Percentiles rank a stretch among this genome's conserved stretches.
phyloP scores from a whole-genome alignment of 1,139 yeast genomes.

The Taiozyma sp. region DNA sequence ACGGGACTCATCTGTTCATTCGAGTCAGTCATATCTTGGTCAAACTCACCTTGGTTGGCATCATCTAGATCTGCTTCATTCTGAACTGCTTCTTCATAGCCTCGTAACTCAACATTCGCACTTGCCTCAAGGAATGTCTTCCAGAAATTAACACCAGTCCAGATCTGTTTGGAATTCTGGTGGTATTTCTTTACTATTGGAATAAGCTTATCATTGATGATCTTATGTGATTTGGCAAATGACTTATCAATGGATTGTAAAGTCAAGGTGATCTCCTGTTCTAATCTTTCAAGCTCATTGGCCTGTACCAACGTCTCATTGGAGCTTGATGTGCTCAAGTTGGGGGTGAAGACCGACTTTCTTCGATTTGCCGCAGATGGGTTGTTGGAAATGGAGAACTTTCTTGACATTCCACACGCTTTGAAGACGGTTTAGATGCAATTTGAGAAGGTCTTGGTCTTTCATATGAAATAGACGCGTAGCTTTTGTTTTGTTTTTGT shows the following conservation, averaged over 20 bases:
- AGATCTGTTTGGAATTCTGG: constrained; percentile 47
- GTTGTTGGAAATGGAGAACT: constrained; percentile 8
- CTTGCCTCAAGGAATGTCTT: constrained; percentile 72
- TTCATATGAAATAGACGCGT: background rate
- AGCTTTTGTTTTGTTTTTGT: background rate
- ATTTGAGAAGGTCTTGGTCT: background rate
- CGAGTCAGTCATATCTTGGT: constrained; percentile 8
- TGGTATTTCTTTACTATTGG: constrained; percentile 61
- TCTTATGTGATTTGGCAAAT: constrained; percentile 57
- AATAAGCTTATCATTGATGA: constrained; percentile 55
- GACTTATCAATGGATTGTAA: constrained; percentile 78
- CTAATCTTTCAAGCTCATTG: constrained; percentile 65
- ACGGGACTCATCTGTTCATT: constrained; percentile 25
- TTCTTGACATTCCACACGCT: constrained; percentile 9
- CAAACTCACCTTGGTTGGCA: background rate
- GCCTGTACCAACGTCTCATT: constrained; percentile 30
- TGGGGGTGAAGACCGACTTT: constrained; percentile 21
- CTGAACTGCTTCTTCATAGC: constrained; percentile 46
- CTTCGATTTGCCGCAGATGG: constrained; percentile 15
- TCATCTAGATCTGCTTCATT: background rate
- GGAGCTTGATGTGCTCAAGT: constrained; percentile 12
- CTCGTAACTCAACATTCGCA: constrained; percentile 61
- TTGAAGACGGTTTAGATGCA: background rate
- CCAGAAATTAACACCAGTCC: constrained; percentile 68
- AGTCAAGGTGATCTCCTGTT: constrained; percentile 75